Conservation (phyloP, 163 green algal species). For the Picocystis sp. region DNA sequence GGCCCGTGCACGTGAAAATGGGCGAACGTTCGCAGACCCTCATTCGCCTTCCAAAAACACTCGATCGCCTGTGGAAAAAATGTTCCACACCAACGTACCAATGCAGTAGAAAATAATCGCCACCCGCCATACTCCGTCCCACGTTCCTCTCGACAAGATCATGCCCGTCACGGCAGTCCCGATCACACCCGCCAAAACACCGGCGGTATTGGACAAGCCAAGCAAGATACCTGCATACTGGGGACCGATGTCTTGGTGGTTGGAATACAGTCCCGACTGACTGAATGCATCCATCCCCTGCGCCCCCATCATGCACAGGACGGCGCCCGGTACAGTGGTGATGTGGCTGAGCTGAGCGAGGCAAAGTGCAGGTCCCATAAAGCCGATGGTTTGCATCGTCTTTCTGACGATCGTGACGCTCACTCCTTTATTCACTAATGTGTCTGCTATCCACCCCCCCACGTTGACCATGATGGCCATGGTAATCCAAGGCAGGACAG, state of each 20-base stretch:
- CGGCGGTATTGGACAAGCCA: conserved; percentile 89
- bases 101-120: conserved; percentile 68
- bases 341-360: conserved; percentile 62
- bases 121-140: conserved; percentile 67
- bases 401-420: conserved; percentile 72
- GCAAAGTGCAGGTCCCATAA: conserved; percentile 88
- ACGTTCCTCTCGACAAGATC: conserved; percentile 29
- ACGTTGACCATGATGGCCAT: conserved; percentile 76
- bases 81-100: conserved; percentile 80
- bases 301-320: conserved; percentile 41
- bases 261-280: conserved; percentile 90
- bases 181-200: conserved; percentile 84
- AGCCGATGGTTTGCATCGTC: conserved; percentile 77
- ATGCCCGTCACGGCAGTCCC: conserved; percentile 72
- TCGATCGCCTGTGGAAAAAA: conserved; percentile 67
- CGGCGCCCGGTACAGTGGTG: conserved; percentile 24
- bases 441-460: conserved; percentile 80
- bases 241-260: conserved; percentile 88
- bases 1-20: too few species aligned
- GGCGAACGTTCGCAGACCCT: too few species aligned
- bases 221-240: conserved; percentile 87
- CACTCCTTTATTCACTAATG: conserved; percentile 34
- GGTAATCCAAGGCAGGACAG: conserved; percentile 82
- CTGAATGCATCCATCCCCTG: conserved; percentile 81
- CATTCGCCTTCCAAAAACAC: conserved; percentile 15